Evolutionary conservation across 306 rosid genomes (phyloP), one percentile per base, ranked within the genome.

Genomic region (Heteromeles arbutifolia): DNA sequence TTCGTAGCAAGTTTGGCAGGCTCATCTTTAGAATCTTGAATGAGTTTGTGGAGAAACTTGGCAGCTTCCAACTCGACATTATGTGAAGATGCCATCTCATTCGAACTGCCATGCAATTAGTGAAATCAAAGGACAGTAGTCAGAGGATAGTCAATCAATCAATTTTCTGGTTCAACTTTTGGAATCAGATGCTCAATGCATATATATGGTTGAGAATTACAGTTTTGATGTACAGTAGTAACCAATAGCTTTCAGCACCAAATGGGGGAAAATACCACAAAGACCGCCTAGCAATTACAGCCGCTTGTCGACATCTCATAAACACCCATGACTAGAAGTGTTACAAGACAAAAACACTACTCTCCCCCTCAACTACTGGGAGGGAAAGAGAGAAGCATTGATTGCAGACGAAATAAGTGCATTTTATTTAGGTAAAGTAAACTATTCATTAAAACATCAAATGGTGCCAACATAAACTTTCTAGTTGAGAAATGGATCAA

Each of bases 41-140:
- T 96, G 76, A 96, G 99, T 78, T 96, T 90, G 85, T 92, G 99
- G 78, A 96, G 90, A 87, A 96, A 96, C 74, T 92, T 96, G 3
- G 98, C 99, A n/a, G 99, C 99, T 88, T 96, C 99, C 88, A 96
- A 82, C 86, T 96, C 98, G n/a, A 96, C 98, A 86, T 92, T 90
- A 25, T 90, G 90, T 24, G 97, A 75, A 65, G 98, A 77, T 8
- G 93, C 90, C 97, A 96, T 96, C 88, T 85, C 84, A 80, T 76
- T 79, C 41, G 56, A 82, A 53, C 97, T 85, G 81, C 78, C 72
- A 75, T n/a, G 64, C 72, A 84, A 80, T 70, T 52, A 80, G 56
- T 41, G 69, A 64, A 64, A 70, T 73, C 72, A 56, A 80, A 45
- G 25, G 26, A 57, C 64, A 39, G 9, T 21, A 65, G 29, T 39